A percentile compares a stretch with the other conserved stretches of the same genome.
Evolutionary conservation across 2,329 filamentous ascomycete species (phyloP).

Genomic region (Colletotrichum camelliae): DNA sequence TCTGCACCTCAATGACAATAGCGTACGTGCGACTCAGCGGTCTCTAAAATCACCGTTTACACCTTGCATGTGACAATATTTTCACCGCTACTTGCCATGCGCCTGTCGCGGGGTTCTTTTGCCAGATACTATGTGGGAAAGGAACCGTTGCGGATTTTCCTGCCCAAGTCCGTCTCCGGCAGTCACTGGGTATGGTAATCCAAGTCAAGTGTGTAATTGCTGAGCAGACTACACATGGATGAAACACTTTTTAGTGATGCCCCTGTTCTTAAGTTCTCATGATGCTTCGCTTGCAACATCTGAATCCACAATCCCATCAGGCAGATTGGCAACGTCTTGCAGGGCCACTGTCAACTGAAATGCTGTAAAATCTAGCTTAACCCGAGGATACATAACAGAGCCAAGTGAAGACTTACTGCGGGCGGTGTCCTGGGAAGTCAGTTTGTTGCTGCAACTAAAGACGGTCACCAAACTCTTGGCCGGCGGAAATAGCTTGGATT

Average conservation of each 20-base stretch:
- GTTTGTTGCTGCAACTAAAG: not conserved
- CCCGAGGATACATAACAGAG: not conserved
- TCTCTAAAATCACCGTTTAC: accelerated
- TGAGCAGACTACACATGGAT: not conserved
- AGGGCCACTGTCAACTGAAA: too few species aligned
- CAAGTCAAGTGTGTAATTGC: not conserved
- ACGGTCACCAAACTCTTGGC: not conserved
- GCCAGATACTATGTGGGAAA: not conserved
- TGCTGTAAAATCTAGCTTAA: not conserved
- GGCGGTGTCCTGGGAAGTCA: not conserved
- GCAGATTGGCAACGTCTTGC: not conserved
- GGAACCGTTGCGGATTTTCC: not conserved
- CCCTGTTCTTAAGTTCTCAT: not conserved
- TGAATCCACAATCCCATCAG: not conserved
- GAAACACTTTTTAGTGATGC: not conserved
- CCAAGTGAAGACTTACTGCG: not conserved
- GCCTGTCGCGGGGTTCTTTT: too few species aligned
- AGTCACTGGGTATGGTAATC: not conserved
- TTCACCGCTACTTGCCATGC: not conserved
- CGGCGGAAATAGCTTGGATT: not conserved
- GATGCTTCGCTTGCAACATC: not conserved
- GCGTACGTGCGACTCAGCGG: not conserved
- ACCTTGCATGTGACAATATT: not conserved
- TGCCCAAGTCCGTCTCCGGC: not conserved
- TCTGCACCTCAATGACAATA: not conserved